Percentiles rank a stretch among this genome's conserved stretches.
These are phyloP conservation scores for Hericium erinaceus DNA, from an alignment of 768 basidiomycete genomes.

Conservation along the genomic window DNA sequence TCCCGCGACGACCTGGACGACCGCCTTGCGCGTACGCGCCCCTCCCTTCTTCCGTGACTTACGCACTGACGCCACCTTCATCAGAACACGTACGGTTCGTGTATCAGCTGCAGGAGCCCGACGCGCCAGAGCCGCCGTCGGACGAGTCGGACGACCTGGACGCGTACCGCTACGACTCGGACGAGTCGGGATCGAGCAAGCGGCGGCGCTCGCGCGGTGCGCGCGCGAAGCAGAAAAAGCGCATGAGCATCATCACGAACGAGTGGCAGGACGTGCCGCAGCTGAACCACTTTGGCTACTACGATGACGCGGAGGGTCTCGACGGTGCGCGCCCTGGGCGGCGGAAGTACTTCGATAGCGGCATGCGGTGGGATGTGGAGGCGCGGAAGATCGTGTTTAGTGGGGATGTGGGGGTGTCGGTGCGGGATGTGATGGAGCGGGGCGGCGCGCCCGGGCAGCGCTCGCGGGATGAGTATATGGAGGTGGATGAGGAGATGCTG, in stretches of 20 bases:
- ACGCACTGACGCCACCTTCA: background rate
- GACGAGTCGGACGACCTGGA: constrained; percentile 21
- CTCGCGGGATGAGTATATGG: constrained; percentile 5
- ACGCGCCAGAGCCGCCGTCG: constrained; percentile 19
- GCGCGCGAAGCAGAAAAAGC: constrained; percentile 31
- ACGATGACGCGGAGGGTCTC: constrained; percentile 25
- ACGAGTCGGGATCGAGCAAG: constrained; percentile 34
- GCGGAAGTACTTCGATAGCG: constrained; percentile 11
- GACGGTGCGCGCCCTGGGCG: constrained; percentile 9
- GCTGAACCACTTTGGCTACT: constrained; percentile 35
- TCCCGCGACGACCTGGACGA: constrained; percentile 56
- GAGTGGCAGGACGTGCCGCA: constrained; percentile 43
- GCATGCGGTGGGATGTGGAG: constrained; percentile 12
- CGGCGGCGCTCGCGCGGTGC: constrained; percentile 17
- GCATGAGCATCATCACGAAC: constrained; percentile 63
- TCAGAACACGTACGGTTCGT: constrained; percentile 61
- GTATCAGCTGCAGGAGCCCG: constrained; percentile 25
- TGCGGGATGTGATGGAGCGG: constrained; percentile 13
- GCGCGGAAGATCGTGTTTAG: constrained; percentile 7
- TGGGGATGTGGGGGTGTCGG: constrained; percentile 10
- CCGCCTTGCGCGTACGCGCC: constrained; percentile 58
- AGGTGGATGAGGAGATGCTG: constrained; percentile 10
- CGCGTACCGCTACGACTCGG: constrained; percentile 17
- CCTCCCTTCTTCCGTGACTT: background rate
- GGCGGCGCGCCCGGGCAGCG: constrained; percentile 4